phyloP scores from a whole-genome alignment of 371 early-diverging fungal genomes.

The Entomophthora muscae region DNA sequence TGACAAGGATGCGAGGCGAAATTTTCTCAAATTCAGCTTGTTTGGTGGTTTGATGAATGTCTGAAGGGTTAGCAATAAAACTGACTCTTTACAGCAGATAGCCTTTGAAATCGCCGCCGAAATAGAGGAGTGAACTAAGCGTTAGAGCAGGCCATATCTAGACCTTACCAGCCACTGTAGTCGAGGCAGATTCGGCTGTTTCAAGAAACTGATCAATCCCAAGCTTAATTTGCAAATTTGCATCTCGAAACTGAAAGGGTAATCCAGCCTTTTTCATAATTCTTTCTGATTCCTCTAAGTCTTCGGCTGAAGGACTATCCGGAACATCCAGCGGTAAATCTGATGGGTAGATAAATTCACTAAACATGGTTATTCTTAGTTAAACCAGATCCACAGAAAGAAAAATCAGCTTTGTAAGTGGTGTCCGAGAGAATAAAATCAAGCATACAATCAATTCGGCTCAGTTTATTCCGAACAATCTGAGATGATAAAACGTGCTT shows the following conservation, averaged over 20 bases:
- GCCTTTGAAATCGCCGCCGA: slow-evolving; percentile 4
- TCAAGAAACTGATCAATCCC: slow-evolving; percentile 1
- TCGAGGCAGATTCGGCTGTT: not conserved
- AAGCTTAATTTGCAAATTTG: not conserved
- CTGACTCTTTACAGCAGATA: slow-evolving; percentile 1
- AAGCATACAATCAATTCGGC: too few relatives aligned
- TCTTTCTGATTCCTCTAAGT: not conserved
- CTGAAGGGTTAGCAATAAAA: slow-evolving; percentile 12
- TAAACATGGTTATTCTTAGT: too few relatives aligned
- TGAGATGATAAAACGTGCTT: too few relatives aligned
- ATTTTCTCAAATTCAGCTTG: slow-evolving; percentile 33
- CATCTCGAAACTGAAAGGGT: slow-evolving; percentile 2
- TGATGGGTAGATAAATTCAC: slow-evolving; percentile 3
- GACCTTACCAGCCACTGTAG: not conserved
- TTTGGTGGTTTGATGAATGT: slow-evolving; percentile 44
- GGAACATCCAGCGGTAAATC: not conserved
- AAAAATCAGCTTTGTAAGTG: too few relatives aligned
- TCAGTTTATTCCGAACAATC: too few relatives aligned
- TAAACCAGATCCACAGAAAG: too few relatives aligned
- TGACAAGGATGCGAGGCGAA: slow-evolving; percentile 62
- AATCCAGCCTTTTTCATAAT: not conserved
- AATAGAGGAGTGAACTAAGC: slow-evolving; percentile 1
- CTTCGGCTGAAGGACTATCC: not conserved
- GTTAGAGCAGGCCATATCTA: not conserved
- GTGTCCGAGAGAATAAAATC: too few relatives aligned